These are phyloP conservation scores for Zygosaccharomyces pseudorouxii DNA, from an alignment of 805 yeast genomes.

Conservation along the genomic window DNA sequence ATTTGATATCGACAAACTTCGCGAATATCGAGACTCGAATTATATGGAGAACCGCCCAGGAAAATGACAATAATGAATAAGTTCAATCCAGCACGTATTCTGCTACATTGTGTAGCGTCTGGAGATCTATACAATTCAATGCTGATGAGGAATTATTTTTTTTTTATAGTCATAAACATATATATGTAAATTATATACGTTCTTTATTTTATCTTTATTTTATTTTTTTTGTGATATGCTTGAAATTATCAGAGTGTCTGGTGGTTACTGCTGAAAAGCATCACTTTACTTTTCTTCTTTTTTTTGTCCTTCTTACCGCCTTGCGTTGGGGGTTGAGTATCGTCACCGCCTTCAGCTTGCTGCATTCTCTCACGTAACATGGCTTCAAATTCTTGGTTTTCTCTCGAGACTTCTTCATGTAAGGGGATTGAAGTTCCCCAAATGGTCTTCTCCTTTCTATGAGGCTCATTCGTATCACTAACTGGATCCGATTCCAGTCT, in stretches of 20 bases:
- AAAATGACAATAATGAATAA: not conserved
- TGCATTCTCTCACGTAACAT: conserved; percentile 50
- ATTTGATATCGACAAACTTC: not conserved
- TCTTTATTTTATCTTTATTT: not conserved
- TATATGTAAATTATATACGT: not conserved
- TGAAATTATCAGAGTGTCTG: conserved; percentile 9
- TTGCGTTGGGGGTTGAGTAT: not conserved
- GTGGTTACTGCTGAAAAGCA: conserved; percentile 26
- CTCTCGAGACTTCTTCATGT: conserved; percentile 37
- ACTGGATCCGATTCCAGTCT: not conserved
- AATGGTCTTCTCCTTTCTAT: conserved; percentile 46
- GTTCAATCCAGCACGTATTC: not conserved
- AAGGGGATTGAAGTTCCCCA: conserved; percentile 62
- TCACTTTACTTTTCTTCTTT: conserved; percentile 41
- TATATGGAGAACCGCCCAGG: not conserved
- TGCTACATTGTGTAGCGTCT: not conserved
- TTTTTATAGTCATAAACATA: not conserved
- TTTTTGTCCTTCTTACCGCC: conserved; percentile 38
- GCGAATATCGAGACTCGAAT: not conserved
- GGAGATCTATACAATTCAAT: not conserved
- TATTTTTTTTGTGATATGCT: not conserved
- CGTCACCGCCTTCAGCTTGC: conserved; percentile 35
- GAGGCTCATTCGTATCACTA: conserved; percentile 16
- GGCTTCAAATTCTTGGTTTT: conserved; percentile 45
- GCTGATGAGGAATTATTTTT: not conserved